Percentiles rank a stretch among this genome's conserved stretches.
Evolutionary conservation across 192 early-diverging fungal species (phyloP).

Genomic region (Polychytrium aggregatum): DNA sequence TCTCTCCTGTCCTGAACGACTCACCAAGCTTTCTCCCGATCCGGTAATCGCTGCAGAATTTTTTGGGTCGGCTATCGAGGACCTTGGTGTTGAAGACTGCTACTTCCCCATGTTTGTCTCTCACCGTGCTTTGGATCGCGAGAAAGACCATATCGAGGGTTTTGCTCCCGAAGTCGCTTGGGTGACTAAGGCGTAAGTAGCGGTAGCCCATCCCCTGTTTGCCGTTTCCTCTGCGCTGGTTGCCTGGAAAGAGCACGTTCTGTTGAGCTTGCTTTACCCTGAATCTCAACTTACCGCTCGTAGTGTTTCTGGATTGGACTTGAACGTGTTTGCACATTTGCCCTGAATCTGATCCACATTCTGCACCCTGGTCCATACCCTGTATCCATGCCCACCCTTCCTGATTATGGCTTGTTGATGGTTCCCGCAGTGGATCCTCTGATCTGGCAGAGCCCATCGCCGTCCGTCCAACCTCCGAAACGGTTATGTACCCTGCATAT

Average conservation of each 20-base stretch:
- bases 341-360: too few species aligned
- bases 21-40: conserved; percentile 7
- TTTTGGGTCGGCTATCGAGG: conserved; percentile 80
- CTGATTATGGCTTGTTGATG: too few species aligned
- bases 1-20: background rate
- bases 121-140: conserved; percentile 69
- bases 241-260: too few species aligned
- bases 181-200: conserved; percentile 85
- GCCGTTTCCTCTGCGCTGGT: background rate
- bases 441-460: conserved; percentile 96
- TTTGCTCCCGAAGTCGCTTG: conserved; percentile 99
- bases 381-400: too few species aligned
- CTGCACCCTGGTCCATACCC: too few species aligned
- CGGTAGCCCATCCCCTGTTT: background rate
- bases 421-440: conserved; percentile 54
- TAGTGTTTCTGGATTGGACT: too few species aligned
- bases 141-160: conserved; percentile 99
- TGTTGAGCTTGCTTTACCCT: too few species aligned
- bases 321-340: too few species aligned
- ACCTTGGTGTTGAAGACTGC: conserved; percentile 89
- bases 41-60: conserved; percentile 52
- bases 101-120: conserved; percentile 99
- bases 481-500: conserved; percentile 99
- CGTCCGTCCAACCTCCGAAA: conserved; percentile 97
- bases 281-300: too few species aligned